Conservation (phyloP, 1,284 basidiomycete species). For the Mycena sp. region DNA sequence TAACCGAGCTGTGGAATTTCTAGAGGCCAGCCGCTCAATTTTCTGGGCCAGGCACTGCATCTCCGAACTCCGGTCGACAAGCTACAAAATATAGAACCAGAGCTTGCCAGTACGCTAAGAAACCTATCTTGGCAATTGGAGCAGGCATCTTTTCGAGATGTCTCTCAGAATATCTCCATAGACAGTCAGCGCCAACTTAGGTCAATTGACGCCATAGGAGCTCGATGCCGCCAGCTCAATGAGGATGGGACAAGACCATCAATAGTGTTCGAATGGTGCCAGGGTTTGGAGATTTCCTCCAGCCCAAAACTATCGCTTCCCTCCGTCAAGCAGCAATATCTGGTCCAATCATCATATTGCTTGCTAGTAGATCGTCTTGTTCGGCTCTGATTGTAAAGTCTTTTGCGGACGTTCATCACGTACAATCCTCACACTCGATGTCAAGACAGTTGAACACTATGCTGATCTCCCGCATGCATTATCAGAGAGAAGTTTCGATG, state of each 20-base stretch:
- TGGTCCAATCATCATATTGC: neutral
- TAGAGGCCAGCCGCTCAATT: no score
- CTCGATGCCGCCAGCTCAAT: neutral
- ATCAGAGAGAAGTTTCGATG: neutral
- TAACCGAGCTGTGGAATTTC: neutral
- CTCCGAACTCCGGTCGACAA: neutral
- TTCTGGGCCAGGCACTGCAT: no score
- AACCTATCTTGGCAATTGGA: neutral
- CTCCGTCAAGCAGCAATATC: neutral
- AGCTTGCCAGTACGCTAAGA: neutral
- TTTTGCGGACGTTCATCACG: neutral
- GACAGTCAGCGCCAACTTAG: neutral
- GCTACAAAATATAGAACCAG: neutral
- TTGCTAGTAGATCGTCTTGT: neutral
- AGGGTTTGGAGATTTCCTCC: neutral
- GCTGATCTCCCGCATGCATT: neutral
- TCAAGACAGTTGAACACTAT: neutral
- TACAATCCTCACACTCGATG: neutral
- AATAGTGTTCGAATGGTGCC: neutral
- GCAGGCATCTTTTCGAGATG: no score
- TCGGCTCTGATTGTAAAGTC: neutral
- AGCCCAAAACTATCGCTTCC: neutral
- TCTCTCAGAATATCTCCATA: no score
- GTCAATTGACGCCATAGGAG: neutral
- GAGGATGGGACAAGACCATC: neutral